phyloP scores from a whole-genome alignment of 257 asterid species.

The Solanum medicagineum region DNA sequence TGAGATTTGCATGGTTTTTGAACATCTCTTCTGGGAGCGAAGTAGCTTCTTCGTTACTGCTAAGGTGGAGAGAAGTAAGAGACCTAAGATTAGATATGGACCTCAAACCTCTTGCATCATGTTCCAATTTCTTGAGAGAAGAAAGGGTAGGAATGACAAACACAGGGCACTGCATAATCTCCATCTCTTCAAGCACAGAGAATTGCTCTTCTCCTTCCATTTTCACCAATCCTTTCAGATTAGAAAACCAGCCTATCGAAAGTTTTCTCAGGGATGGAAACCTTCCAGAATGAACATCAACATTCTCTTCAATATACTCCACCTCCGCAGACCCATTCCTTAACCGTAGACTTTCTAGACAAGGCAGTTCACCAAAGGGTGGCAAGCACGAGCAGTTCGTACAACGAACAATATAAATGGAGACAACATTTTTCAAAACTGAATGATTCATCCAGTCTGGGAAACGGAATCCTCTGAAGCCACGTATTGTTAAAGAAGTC shows the following conservation, averaged over 20 bases:
- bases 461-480: background rate
- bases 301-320: background rate
- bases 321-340: background rate
- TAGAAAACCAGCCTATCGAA: accelerated
- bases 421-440: background rate
- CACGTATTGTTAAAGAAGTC: background rate
- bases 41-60: accelerated
- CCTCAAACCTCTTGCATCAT: background rate
- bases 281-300: background rate
- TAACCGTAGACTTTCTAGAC: background rate
- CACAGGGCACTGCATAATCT: accelerated
- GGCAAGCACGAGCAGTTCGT: background rate
- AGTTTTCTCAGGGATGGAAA: background rate
- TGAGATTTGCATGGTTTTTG: background rate
- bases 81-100: background rate
- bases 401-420: background rate
- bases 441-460: background rate
- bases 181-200: background rate
- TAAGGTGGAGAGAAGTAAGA: background rate
- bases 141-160: background rate
- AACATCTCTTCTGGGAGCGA: background rate
- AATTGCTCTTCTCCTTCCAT: background rate
- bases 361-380: background rate
- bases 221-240: background rate
- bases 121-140: background rate